Evolutionary conservation across 768 basidiomycete species (phyloP), one percentile per base, ranked within the genome.

Genomic region (Mycena vulgaris): DNA sequence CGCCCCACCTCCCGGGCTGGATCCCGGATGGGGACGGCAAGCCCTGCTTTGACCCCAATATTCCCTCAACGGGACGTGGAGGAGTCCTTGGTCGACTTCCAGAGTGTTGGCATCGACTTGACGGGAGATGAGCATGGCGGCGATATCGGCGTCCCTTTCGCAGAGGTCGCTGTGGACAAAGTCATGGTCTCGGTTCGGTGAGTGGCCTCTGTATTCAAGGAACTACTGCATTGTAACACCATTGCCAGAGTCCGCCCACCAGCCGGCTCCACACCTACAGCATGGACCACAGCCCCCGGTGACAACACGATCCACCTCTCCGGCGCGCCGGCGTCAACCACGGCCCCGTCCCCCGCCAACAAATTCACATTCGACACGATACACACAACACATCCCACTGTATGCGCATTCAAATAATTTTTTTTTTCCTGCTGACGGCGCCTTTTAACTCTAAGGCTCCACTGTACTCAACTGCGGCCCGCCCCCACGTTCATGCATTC

Each of bases 141-240:
- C 7, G 72, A 70, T 13, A 47, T 70, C 19, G 80, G 79, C n/a
- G 76, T 78, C 1, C 78, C 80, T 1, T 78, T 78, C 17, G 86
- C 90, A 58, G 88, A 90, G 68, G 90, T 92, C n/a, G 89, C 88
- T 59, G 89, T 93, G 62, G 94, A 95, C 78, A 95, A 95, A 78
- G 95, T 95, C 51, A 90, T 95, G 79, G 94, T 95, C 25, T 95
- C 94, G 28, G 86, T 96, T 73, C 87, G 93, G 93, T 93, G 70
- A 57, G 78, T 67, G n/a, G 47, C 56, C 35, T 66, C 5, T 72
- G 51, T 47, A 25, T 68, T 57, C 33, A 28, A 2, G 23, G 27
- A 10, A 66, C 28, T 60, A 53, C 19, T 39, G 64, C 53, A 30
- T 77, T 40, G 60, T 62, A 40, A 49, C 10, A 25, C 9, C 28